Percentiles rank a stretch among this genome's conserved stretches.
Evolutionary conservation across 2,329 filamentous ascomycete genomes (phyloP).

Genomic region (Aspergillus sergii): DNA sequence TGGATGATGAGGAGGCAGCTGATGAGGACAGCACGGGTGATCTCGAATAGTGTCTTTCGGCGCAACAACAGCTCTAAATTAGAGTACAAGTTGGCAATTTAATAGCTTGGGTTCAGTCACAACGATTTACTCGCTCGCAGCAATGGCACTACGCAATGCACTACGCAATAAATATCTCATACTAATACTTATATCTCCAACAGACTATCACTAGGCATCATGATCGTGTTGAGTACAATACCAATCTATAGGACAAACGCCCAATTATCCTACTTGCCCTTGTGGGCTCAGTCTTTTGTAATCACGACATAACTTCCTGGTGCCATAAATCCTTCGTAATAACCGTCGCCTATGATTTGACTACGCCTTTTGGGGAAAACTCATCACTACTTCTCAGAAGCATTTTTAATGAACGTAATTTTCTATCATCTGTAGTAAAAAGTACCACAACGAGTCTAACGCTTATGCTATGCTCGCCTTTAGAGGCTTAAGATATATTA

Average conservation of each 20-base stretch:
- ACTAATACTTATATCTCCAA: background rate
- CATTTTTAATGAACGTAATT: no score
- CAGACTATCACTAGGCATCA: background rate
- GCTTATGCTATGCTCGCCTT: background rate
- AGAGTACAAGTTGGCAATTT: background rate
- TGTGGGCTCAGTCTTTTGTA: no score
- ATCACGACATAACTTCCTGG: no score
- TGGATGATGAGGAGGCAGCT: conserved; percentile 38
- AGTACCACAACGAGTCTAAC: no score
- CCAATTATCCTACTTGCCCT: no score
- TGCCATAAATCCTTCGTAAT: no score
- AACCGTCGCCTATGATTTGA: no score
- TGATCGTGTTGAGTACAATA: no score
- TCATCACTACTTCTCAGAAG: no score
- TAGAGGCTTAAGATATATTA: background rate
- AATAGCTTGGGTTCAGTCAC: background rate
- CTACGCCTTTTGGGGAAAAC: no score
- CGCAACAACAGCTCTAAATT: background rate
- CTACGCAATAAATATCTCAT: background rate
- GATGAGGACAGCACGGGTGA: conserved; percentile 25
- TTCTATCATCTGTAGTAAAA: no score
- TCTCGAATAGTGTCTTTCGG: background rate
- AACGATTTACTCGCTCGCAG: background rate
- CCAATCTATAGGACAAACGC: no score
- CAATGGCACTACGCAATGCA: background rate